Evolutionary conservation across 225 moss, liverwort and hornwort genomes (phyloP).

Genomic region (Ulota crispa): DNA sequence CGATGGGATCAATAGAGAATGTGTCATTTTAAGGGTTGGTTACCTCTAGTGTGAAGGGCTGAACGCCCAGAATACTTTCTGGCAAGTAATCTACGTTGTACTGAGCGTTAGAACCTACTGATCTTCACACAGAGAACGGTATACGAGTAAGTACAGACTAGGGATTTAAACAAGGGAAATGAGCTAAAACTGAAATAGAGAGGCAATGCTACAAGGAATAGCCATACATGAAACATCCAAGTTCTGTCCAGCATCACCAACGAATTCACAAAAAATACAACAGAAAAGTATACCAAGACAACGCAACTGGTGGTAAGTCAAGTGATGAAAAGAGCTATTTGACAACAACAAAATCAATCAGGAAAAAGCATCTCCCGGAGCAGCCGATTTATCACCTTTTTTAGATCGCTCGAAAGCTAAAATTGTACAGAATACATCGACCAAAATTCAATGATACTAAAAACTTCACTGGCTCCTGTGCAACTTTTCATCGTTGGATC

Average conservation of each 20-base stretch:
- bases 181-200: too few relatives aligned
- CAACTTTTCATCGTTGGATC: slow-evolving; percentile 16
- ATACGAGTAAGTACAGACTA: background rate
- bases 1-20: background rate
- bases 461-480: slow-evolving; percentile 26
- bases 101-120: background rate
- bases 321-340: slow-evolving; percentile 10
- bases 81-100: background rate
- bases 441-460: slow-evolving; percentile 33
- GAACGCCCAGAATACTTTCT: background rate
- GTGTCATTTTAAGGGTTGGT: background rate
- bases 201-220: background rate
- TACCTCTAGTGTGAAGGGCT: background rate
- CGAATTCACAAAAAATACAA: background rate
- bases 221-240: background rate
- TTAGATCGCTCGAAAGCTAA: slow-evolving; percentile 29
- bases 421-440: slow-evolving; percentile 34
- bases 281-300: background rate
- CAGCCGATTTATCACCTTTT: slow-evolving; percentile 21
- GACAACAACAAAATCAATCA: slow-evolving; percentile 22
- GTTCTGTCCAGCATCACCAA: background rate
- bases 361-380: slow-evolving; percentile 17
- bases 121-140: background rate
- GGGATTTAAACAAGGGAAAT: background rate
- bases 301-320: background rate